Evolutionary conservation across 2,329 filamentous ascomycete species (phyloP).

Genomic region (Fusarium pseudocircinatum): DNA sequence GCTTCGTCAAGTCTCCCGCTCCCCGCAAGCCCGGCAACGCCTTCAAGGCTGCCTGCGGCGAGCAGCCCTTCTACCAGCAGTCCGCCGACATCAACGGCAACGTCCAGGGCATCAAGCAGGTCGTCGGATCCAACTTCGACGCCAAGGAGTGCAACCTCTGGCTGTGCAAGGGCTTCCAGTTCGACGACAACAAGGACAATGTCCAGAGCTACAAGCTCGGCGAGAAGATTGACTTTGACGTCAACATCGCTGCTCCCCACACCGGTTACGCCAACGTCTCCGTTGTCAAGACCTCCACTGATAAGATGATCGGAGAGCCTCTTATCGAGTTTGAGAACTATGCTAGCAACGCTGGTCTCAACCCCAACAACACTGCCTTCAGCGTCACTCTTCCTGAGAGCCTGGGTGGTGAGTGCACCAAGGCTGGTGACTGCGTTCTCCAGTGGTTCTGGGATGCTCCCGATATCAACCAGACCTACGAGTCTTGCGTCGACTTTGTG

Average conservation of each 20-base stretch:
- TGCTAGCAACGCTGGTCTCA: slow-evolving; percentile 55
- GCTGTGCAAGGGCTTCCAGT: slow-evolving; percentile 59
- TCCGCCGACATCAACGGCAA: slow-evolving; percentile 51
- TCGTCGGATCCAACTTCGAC: slow-evolving; percentile 40
- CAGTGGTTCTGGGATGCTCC: slow-evolving; percentile 71
- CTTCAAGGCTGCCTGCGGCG: slow-evolving; percentile 56
- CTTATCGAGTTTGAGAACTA: slow-evolving; percentile 66
- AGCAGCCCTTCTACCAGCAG: slow-evolving; percentile 50
- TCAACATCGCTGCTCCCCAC: slow-evolving; percentile 56
- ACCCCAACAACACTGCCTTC: slow-evolving; percentile 59
- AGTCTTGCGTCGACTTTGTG: slow-evolving; percentile 69
- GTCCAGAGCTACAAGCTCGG: slow-evolving; percentile 56
- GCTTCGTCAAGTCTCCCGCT: slow-evolving; percentile 54
- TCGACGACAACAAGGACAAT: slow-evolving; percentile 55
- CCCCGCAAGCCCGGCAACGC: slow-evolving; percentile 55
- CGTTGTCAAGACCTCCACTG: slow-evolving; percentile 63
- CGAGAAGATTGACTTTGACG: slow-evolving; percentile 54
- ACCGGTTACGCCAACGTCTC: slow-evolving; percentile 64
- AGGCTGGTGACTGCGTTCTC: slow-evolving; percentile 60
- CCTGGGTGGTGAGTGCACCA: slow-evolving; percentile 57
- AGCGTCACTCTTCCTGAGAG: slow-evolving; percentile 63
- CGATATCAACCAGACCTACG: slow-evolving; percentile 68
- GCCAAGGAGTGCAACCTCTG: slow-evolving; percentile 51
- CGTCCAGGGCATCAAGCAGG: slow-evolving; percentile 50
- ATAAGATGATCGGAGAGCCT: slow-evolving; percentile 61